Percentiles rank a stretch among this genome's conserved stretches.
phyloP scores from a whole-genome alignment of 208 protist species.

The Acanthamoeba sp. region DNA sequence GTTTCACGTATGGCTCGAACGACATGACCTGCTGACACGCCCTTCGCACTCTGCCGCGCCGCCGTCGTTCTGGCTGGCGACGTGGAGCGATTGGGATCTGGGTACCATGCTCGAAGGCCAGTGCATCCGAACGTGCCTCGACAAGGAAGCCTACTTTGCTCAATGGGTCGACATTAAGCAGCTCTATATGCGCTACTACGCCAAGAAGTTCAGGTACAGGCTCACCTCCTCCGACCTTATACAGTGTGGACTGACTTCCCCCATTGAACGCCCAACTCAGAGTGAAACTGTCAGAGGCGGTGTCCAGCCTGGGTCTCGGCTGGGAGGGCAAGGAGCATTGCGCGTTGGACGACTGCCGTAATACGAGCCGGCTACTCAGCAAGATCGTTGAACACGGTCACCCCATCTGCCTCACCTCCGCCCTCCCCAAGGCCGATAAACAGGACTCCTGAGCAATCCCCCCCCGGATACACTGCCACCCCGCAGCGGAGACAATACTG shows the following conservation, averaged over 20 bases:
- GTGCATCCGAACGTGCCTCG: slow-evolving; percentile 26
- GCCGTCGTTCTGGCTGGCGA: slow-evolving; percentile 92
- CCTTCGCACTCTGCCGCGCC: not conserved
- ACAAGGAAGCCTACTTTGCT: slow-evolving; percentile 12
- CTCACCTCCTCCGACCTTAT: not conserved
- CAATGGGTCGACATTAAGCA: slow-evolving; percentile 18
- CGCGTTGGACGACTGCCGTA: slow-evolving; percentile 29
- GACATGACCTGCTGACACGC: slow-evolving; percentile 75
- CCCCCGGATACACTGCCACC: too few species aligned
- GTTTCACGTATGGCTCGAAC: slow-evolving; percentile 89
- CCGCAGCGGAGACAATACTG: too few species aligned
- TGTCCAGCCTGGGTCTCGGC: not conserved
- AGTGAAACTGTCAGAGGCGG: not conserved
- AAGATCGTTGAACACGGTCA: not conserved
- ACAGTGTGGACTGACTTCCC: not conserved
- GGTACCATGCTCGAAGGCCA: slow-evolving; percentile 86
- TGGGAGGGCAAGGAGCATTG: slow-evolving; percentile 3
- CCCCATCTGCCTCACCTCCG: not conserved
- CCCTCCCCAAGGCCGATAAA: not conserved
- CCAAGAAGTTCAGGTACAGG: slow-evolving; percentile 78
- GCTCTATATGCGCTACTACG: slow-evolving; percentile 37
- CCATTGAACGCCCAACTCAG: not conserved
- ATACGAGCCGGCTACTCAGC: not conserved
- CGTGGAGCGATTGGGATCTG: slow-evolving; percentile 96
- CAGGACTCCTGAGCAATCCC: too few species aligned